phyloP scores from a whole-genome alignment of 257 asterid genomes.

The Schizonepeta tenuifolia region DNA sequence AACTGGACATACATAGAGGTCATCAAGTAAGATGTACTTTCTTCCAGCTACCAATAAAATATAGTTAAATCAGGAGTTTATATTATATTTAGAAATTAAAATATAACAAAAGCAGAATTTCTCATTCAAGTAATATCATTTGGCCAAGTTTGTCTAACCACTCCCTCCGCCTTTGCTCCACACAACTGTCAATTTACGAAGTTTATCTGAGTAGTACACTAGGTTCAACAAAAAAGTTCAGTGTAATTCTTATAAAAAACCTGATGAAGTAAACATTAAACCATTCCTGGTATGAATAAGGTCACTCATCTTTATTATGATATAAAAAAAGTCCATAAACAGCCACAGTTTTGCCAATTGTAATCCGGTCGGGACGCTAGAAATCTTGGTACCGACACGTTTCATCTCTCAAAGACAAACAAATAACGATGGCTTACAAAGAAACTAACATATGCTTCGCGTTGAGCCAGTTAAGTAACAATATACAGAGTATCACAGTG shows the following conservation, averaged over 20 bases:
- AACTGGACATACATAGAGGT: constrained; percentile 49
- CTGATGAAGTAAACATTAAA: constrained; percentile 4
- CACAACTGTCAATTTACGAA: not conserved
- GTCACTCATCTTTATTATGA: not conserved
- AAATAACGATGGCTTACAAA: not conserved
- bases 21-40: constrained; percentile 27
- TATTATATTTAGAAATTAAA: not conserved
- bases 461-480: not conserved
- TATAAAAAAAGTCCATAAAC: not conserved
- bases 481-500: not conserved
- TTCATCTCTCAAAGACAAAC: not conserved
- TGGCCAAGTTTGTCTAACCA: not conserved
- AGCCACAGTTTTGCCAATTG: not conserved
- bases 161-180: not conserved
- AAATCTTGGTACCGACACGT: not conserved
- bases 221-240: constrained; percentile 9
- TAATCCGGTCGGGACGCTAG: not conserved
- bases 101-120: not conserved
- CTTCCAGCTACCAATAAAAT: constrained; percentile 11
- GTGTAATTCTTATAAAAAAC: not conserved
- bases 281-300: not conserved
- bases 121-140: not conserved
- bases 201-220: not conserved
- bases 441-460: not conserved
- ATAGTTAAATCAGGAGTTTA: constrained; percentile 9